These are phyloP conservation scores for Chalciporus sphaerocephalus DNA, from an alignment of 768 basidiomycete genomes.

Conservation along the genomic window DNA sequence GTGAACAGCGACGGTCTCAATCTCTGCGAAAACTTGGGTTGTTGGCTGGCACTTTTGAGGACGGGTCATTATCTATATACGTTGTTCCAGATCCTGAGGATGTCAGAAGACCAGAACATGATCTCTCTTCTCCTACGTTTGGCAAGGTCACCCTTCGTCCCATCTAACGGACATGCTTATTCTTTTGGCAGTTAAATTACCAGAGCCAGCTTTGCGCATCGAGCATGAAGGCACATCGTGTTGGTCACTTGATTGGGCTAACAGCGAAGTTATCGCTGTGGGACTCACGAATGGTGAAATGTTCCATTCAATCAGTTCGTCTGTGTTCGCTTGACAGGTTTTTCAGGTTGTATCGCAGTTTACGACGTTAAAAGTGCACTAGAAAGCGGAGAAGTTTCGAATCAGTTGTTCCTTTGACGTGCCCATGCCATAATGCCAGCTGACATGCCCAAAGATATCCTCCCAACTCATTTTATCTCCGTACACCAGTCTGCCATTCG, in stretches of 20 bases:
- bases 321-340: neutral
- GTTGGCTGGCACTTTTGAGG: slow-evolving; percentile 79
- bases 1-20: slow-evolving; percentile 16
- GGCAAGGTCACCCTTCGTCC: slow-evolving; percentile 36
- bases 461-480: slow-evolving; percentile 69
- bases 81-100: slow-evolving; percentile 75
- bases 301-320: neutral
- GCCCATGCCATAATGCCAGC: too few relatives aligned
- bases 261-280: slow-evolving; percentile 74
- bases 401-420: slow-evolving; percentile 29
- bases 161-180: neutral
- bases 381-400: slow-evolving; percentile 25
- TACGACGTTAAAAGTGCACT: slow-evolving; percentile 50
- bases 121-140: slow-evolving; percentile 40
- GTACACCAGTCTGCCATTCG: slow-evolving; percentile 81
- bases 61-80: slow-evolving; percentile 79
- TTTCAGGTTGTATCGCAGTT: slow-evolving; percentile 50
- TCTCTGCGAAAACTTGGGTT: slow-evolving; percentile 69
- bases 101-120: slow-evolving; percentile 29
- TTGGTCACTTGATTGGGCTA: slow-evolving; percentile 86
- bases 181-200: slow-evolving; percentile 45
- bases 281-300: slow-evolving; percentile 77
- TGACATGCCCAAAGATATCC: too few relatives aligned
- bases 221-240: slow-evolving; percentile 73
- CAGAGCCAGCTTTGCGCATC: slow-evolving; percentile 66